Evolutionary conservation across 768 basidiomycete genomes (phyloP).

Genomic region (Xerocomus spinulosus): DNA sequence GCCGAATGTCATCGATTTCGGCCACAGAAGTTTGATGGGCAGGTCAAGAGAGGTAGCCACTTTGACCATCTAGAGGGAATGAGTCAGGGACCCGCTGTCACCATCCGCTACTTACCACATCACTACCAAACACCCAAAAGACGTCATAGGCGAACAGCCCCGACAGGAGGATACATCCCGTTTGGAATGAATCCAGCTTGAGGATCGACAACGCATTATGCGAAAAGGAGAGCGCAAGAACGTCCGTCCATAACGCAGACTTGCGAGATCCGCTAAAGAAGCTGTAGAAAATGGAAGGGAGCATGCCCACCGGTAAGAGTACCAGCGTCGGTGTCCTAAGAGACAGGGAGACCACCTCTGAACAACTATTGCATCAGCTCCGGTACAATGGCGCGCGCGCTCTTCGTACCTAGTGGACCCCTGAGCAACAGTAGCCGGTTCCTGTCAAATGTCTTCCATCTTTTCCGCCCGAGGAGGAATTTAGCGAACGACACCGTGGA

Average conservation of each 20-base stretch:
- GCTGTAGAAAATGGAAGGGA: conserved; percentile 65
- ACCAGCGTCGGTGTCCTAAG: conserved; percentile 54
- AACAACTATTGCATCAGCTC: conserved; percentile 11
- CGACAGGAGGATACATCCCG: conserved; percentile 74
- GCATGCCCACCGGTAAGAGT: conserved; percentile 53
- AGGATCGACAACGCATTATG: conserved; percentile 76
- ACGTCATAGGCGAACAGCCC: conserved; percentile 93
- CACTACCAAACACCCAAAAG: conserved; percentile 90
- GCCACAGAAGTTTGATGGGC: conserved; percentile 91
- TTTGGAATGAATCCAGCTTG: conserved; percentile 84
- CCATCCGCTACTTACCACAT: conserved; percentile 55
- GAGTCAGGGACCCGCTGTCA: neutral
- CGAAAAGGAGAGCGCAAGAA: conserved; percentile 73
- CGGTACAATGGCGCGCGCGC: neutral
- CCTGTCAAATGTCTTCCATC: conserved; percentile 57
- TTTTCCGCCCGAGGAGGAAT: conserved; percentile 43
- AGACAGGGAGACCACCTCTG: conserved; percentile 40
- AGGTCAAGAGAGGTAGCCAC: conserved; percentile 88
- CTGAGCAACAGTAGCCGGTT: conserved; percentile 42
- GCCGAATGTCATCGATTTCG: conserved; percentile 56
- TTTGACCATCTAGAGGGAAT: conserved; percentile 69
- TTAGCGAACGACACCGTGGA: conserved; percentile 48
- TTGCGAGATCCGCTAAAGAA: conserved; percentile 41
- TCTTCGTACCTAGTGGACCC: conserved; percentile 40
- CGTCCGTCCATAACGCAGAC: conserved; percentile 71